phyloP scores from a whole-genome alignment of 2,329 filamentous ascomycete species.

The Drechslera avenae region DNA sequence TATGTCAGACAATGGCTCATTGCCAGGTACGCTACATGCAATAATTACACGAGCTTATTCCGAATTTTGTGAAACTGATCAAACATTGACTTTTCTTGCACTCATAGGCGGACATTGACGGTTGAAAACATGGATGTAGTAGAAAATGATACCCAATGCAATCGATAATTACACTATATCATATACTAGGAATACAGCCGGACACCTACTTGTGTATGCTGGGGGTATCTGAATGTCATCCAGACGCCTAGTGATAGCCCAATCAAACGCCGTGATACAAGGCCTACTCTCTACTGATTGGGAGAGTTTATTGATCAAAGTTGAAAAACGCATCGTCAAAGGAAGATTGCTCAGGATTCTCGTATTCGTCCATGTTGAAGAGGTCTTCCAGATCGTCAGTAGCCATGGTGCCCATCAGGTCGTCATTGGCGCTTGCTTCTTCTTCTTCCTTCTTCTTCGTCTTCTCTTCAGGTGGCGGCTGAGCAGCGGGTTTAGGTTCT shows the following conservation, averaged over 20 bases:
- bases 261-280: neutral
- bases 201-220: neutral
- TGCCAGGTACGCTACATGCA: too few relatives aligned
- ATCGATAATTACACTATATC: too few relatives aligned
- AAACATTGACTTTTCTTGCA: too few relatives aligned
- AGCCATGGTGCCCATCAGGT: slow-evolving; percentile 37
- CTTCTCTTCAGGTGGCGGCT: slow-evolving; percentile 10
- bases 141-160: too few relatives aligned
- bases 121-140: too few relatives aligned
- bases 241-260: neutral
- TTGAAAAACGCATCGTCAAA: slow-evolving; percentile 50
- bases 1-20: too few relatives aligned
- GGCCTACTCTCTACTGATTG: neutral
- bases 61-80: too few relatives aligned
- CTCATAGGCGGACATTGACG: too few relatives aligned
- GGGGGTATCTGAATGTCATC: slow-evolving; percentile 8
- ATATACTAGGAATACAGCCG: too few relatives aligned
- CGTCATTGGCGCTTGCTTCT: slow-evolving; percentile 16
- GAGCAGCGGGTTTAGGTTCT: slow-evolving; percentile 14
- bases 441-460: slow-evolving; percentile 9
- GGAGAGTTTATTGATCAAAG: slow-evolving; percentile 25
- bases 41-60: too few relatives aligned
- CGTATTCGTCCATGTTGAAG: slow-evolving; percentile 44
- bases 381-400: slow-evolving; percentile 44
- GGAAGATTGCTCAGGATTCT: slow-evolving; percentile 40